Evolutionary conservation across 1,139 yeast genomes (phyloP).

Genomic region (Nadsonia starkeyi-henricii): DNA sequence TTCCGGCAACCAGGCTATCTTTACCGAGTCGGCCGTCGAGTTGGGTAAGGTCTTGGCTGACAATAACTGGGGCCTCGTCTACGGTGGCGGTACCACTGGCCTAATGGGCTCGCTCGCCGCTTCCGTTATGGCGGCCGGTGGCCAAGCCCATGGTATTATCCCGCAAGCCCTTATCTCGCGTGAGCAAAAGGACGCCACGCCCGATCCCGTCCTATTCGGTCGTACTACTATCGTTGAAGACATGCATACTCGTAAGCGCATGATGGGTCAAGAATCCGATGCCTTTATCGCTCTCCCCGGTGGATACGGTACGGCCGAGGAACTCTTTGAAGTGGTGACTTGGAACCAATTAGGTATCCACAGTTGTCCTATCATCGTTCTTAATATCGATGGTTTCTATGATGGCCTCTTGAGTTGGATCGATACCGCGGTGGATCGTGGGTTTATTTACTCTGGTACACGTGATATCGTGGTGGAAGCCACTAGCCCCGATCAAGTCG

Average conservation of each 20-base stretch:
- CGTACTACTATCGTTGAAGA: conserved; percentile 70
- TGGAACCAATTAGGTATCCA: conserved; percentile 88
- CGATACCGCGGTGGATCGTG: conserved; percentile 30
- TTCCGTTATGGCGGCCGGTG: conserved; percentile 50
- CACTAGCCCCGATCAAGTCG: conserved; percentile 33
- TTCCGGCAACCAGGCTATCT: conserved; percentile 43
- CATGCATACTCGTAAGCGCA: conserved; percentile 78
- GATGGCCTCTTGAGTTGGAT: conserved; percentile 47
- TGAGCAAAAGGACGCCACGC: conserved; percentile 45
- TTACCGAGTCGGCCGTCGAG: conserved; percentile 38
- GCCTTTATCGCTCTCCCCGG: conserved; percentile 89
- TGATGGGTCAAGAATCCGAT: conserved; percentile 80
- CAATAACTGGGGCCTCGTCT: conserved; percentile 61
- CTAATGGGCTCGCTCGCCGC: conserved; percentile 80
- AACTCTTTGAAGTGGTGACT: conserved; percentile 77
- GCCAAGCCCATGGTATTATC: conserved; percentile 74
- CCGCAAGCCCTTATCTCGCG: conserved; percentile 69
- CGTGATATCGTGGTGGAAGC: conserved; percentile 61
- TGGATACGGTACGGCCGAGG: conserved; percentile 85
- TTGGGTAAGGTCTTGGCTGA: conserved; percentile 48
- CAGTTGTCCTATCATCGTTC: conserved; percentile 61
- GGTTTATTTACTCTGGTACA: conserved; percentile 56
- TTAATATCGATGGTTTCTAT: conserved; percentile 69
- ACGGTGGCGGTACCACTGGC: conserved; percentile 77
- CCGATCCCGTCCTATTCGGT: conserved; percentile 58